Base-by-base conservation (phyloP, 2,329 filamentous ascomycete species). In the Beauveria australis region DNA sequence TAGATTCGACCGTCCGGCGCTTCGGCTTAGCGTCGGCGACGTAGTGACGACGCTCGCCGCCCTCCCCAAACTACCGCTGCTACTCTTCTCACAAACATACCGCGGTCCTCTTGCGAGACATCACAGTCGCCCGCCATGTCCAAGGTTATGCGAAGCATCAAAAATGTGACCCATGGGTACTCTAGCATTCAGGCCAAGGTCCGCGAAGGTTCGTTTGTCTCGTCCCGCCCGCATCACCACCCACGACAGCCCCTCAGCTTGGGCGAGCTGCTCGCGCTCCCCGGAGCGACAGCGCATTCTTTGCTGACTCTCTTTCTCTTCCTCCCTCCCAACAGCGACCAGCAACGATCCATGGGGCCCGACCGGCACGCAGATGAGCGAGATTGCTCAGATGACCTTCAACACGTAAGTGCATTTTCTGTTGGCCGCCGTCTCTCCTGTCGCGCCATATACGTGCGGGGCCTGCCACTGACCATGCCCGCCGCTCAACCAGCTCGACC, bases 111-210 rank as follows among this genome's bases (percentile, higher is more conserved):
- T 56, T n/a, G 28, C 43, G 53, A 56, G 53, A 53, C 53, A 58
- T 22, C 37, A 52, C 47, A 53, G 48, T 55, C 67, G 71, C 70
- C 73, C 74, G 73, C 55, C 72, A 99, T 99, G 94, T 97, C 93
- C 63, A 95, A 95, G 79, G 92, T 97, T 74, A 91, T 97, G 73
- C 86, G 94, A 77, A 96, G 91, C 74, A 92, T 97, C 71, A 97
- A 97, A 81, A 99, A 97, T 81, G 93, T 99, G 76, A 97, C 94
- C 75, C 99, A 97, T 80, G 94, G 94, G 69, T 99, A 99, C 74
- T 97, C 93, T 41, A 87, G 84, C 66, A 91, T 95, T 70, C 93
- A 99, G 81, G 91, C 97, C 75, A 97, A 97, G 81, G 94, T 99
- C 75, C 88, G 92, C 79, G 93, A 96, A 90, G 92, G 92, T 96